phyloP scores from a whole-genome alignment of 192 early-diverging fungal genomes.

The Mortierella hygrophila region DNA sequence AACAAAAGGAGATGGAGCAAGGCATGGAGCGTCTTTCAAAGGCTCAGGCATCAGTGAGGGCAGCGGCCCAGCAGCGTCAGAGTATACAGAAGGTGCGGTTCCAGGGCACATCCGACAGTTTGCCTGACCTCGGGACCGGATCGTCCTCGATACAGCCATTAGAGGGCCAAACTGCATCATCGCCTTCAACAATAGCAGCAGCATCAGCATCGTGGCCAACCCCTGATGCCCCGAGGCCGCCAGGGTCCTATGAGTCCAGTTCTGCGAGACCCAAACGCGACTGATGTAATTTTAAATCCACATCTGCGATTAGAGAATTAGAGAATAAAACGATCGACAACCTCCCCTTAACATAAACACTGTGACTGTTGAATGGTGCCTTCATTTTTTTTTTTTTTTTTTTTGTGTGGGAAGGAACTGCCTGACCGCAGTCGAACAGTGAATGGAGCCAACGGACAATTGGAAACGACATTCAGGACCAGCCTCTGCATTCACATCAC shows the following conservation, averaged over 20 bases:
- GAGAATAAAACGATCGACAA: background rate
- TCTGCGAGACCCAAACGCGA: background rate
- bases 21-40: conserved; percentile 48
- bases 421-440: background rate
- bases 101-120: conserved; percentile 15
- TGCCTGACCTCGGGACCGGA: background rate
- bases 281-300: background rate
- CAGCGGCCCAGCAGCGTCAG: conserved; percentile 27
- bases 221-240: background rate
- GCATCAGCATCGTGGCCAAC: background rate
- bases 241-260: background rate
- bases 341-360: conserved; percentile 13
- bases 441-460: too few relatives aligned
- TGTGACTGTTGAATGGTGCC: background rate
- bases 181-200: background rate
- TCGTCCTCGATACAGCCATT: background rate
- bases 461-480: background rate
- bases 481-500: background rate
- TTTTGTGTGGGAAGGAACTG: background rate
- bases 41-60: conserved; percentile 37
- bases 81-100: conserved; percentile 30
- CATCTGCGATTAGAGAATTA: background rate
- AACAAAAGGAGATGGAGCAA: conserved; percentile 49
- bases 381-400: conserved; percentile 16
- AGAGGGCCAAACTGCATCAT: background rate